A percentile compares a stretch with the other conserved stretches of the same genome.
phyloP scores from a whole-genome alignment of 169 alveolate species.

The Cryptosporidium ryanae region DNA sequence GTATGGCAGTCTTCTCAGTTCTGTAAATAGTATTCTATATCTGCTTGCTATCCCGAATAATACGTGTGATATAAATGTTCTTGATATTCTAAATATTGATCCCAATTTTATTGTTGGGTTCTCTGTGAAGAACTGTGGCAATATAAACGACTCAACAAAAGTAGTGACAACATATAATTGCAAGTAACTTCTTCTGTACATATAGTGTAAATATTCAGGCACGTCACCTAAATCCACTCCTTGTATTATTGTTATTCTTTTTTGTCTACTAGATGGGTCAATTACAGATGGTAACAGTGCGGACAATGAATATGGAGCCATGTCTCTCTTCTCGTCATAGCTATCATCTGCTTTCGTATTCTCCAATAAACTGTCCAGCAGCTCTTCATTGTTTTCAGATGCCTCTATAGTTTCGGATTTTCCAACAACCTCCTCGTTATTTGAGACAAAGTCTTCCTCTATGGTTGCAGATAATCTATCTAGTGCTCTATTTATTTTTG shows the following conservation, averaged over 20 bases:
- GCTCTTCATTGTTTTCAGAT: constrained; percentile 40
- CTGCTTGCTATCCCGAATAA: constrained; percentile 60
- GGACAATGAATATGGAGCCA: constrained; percentile 10
- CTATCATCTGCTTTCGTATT: constrained; percentile 7
- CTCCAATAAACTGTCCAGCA: constrained; percentile 1
- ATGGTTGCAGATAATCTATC: constrained; percentile 55
- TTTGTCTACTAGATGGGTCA: background rate
- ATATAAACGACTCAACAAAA: constrained; percentile 41
- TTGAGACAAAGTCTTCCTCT: constrained; percentile 43
- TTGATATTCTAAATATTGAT: constrained; percentile 31
- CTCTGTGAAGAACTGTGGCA: constrained; percentile 62
- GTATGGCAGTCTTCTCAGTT: constrained; percentile 39
- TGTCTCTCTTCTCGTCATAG: background rate
- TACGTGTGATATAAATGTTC: constrained; percentile 19
- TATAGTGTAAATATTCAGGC: constrained; percentile 41
- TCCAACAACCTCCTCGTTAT: constrained; percentile 7
- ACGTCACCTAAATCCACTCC: constrained; percentile 40
- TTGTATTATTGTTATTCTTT: constrained; percentile 9
- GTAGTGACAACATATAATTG: constrained; percentile 1
- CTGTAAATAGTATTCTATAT: constrained; percentile 28
- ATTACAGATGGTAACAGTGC: constrained; percentile 16
- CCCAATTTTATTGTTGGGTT: constrained; percentile 30
- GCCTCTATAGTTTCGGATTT: constrained; percentile 10
- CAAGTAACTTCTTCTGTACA: constrained; percentile 35
- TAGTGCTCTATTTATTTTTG: constrained; percentile 28